Percentiles rank a stretch among this genome's conserved stretches.
Conservation (phyloP, 1,284 basidiomycete genomes). For the Irpex lacteus region DNA sequence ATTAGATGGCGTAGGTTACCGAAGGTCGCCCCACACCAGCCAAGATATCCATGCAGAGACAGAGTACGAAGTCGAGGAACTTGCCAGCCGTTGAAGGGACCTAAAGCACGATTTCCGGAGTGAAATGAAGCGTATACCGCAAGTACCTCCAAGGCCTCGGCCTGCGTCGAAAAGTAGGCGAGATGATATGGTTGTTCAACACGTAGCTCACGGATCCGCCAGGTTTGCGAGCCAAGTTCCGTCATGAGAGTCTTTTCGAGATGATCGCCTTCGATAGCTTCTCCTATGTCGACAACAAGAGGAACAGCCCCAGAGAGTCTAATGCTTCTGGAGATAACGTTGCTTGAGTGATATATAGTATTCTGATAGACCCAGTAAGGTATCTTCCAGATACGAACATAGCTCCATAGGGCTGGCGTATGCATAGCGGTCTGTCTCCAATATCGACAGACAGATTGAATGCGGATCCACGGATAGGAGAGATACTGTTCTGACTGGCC, state of each 20-base stretch:
- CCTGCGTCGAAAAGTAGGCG: background rate
- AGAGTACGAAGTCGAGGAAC: background rate
- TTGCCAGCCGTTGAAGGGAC: background rate
- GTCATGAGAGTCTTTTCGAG: too few relatives aligned
- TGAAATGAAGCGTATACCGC: background rate
- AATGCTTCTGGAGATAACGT: background rate
- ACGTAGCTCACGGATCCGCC: too few relatives aligned
- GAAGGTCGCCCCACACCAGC: background rate
- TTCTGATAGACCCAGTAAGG: too few relatives aligned
- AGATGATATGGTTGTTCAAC: too few relatives aligned
- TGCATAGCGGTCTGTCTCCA: background rate
- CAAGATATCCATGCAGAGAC: background rate
- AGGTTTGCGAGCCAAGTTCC: too few relatives aligned
- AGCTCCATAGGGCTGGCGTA: background rate
- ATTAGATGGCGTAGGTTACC: background rate
- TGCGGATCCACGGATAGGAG: background rate
- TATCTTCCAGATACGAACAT: background rate
- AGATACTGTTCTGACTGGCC: background rate
- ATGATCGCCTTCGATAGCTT: too few relatives aligned
- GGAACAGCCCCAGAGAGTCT: background rate
- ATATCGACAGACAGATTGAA: background rate
- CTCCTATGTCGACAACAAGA: too few relatives aligned
- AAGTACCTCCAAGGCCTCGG: background rate
- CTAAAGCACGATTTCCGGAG: background rate
- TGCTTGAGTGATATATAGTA: background rate